Percentiles rank a stretch among this genome's conserved stretches.
Conservation (phyloP, 345 rosid species). For the Eucalyptus globulus region DNA sequence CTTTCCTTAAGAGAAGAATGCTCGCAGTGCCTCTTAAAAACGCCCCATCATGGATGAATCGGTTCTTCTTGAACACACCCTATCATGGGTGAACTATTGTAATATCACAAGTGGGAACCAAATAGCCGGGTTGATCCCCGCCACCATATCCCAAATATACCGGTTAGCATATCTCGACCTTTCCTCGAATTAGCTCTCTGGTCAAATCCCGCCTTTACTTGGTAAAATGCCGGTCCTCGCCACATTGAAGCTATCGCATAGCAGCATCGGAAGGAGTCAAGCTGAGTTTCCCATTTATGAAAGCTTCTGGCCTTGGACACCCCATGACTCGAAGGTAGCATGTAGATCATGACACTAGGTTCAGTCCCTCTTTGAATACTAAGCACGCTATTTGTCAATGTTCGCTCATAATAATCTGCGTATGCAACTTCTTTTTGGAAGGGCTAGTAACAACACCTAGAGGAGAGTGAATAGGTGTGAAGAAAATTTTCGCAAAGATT, state of each 20-base stretch:
- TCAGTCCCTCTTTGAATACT: slow-evolving; percentile 87
- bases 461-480: no score
- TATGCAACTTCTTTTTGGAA: slow-evolving; percentile 47
- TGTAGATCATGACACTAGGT: slow-evolving; percentile 93
- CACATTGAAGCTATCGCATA: slow-evolving; percentile 68
- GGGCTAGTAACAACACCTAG: no score
- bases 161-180: slow-evolving; percentile 34
- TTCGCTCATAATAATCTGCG: slow-evolving; percentile 92
- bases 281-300: slow-evolving; percentile 83
- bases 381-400: slow-evolving; percentile 84
- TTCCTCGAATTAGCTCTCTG: slow-evolving; percentile 18
- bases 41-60: no score
- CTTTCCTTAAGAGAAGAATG: no score
- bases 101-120: slow-evolving; percentile 3
- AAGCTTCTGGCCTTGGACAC: slow-evolving; percentile 60
- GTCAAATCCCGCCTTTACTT: slow-evolving; percentile 16
- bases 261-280: slow-evolving; percentile 87
- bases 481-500: no score
- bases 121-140: slow-evolving; percentile 13
- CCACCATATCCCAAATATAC: slow-evolving; percentile 13
- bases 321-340: slow-evolving; percentile 79
- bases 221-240: slow-evolving; percentile 28
- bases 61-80: no score
- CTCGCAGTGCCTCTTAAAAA: no score
- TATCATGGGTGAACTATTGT: no score